These are phyloP conservation scores for Geotrichum histeridarum DNA, from an alignment of 1,139 yeast species.

Conservation along the genomic window DNA sequence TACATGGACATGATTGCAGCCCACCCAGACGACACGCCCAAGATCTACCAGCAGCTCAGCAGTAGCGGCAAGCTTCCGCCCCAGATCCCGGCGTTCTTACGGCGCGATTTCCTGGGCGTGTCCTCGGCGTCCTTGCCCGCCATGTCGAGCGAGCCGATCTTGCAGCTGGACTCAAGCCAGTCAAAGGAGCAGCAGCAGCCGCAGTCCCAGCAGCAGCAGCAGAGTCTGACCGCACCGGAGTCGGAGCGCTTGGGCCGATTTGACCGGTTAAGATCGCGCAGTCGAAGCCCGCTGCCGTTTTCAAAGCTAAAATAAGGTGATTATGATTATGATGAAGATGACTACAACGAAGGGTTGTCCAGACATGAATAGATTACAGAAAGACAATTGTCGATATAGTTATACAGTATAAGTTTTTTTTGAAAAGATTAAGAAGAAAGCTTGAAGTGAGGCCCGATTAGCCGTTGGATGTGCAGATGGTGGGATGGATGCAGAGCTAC, in stretches of 20 bases:
- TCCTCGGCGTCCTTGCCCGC: background rate
- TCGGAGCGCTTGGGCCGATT: slow-evolving; percentile 14
- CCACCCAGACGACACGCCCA: slow-evolving; percentile 17
- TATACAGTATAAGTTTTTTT: too few relatives aligned
- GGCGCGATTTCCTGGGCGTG: background rate
- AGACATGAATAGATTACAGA: too few relatives aligned
- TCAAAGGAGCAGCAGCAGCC: background rate
- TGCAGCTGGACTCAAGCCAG: background rate
- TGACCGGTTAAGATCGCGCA: slow-evolving; percentile 9
- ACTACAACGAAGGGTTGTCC: background rate
- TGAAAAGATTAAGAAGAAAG: too few relatives aligned
- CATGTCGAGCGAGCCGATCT: slow-evolving; percentile 1
- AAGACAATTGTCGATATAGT: too few relatives aligned
- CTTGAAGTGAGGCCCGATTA: too few relatives aligned
- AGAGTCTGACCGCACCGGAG: background rate
- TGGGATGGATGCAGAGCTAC: too few relatives aligned
- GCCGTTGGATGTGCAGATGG: too few relatives aligned
- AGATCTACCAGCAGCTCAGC: slow-evolving; percentile 22
- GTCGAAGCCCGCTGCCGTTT: slow-evolving; percentile 3
- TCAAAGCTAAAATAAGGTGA: background rate
- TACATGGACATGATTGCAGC: slow-evolving; percentile 17
- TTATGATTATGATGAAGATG: too few relatives aligned
- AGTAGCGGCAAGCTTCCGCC: slow-evolving; percentile 21
- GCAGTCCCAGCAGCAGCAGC: too few relatives aligned
- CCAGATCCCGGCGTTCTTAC: slow-evolving; percentile 21